Evolutionary conservation across 2,329 filamentous ascomycete species (phyloP).

Genomic region (Tricladium varicosporioides): DNA sequence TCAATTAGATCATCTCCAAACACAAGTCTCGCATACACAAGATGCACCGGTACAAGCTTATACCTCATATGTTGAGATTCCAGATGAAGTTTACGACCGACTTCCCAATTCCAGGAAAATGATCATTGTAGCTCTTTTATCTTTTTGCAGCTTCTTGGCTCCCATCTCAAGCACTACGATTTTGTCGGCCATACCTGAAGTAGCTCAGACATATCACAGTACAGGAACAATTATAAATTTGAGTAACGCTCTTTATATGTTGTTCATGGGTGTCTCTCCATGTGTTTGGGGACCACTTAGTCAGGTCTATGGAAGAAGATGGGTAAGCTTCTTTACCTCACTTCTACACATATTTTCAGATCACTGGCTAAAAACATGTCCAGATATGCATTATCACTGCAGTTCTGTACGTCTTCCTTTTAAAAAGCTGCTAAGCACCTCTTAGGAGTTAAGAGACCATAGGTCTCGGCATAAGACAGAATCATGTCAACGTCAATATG

Average conservation of each 20-base stretch:
- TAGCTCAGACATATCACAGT: constrained; percentile 62
- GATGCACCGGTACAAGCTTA: constrained; percentile 31
- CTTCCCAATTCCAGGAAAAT: constrained; percentile 61
- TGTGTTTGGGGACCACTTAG: constrained; percentile 72
- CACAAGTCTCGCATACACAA: constrained; percentile 29
- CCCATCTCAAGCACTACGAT: constrained; percentile 74
- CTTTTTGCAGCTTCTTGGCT: constrained; percentile 73
- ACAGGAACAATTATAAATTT: constrained; percentile 69
- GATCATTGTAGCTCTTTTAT: constrained; percentile 65
- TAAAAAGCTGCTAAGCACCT: too few relatives aligned
- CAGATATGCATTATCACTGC: constrained; percentile 60
- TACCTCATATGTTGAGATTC: constrained; percentile 27
- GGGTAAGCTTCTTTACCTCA: constrained; percentile 40
- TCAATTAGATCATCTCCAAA: constrained; percentile 21
- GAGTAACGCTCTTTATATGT: constrained; percentile 72
- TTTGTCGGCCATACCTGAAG: constrained; percentile 70
- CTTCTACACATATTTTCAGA: not conserved
- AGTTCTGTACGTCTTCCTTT: constrained; percentile 36
- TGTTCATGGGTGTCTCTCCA: constrained; percentile 70
- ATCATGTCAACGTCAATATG: too few relatives aligned
- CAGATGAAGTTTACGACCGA: constrained; percentile 61
- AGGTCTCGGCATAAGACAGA: too few relatives aligned
- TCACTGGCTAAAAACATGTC: constrained; percentile 3
- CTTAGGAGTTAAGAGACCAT: too few relatives aligned
- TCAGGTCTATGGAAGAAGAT: constrained; percentile 59